Evolutionary conservation across 2,329 filamentous ascomycete genomes (phyloP), one percentile per base, ranked within the genome.

Genomic region (Claviceps capensis): DNA sequence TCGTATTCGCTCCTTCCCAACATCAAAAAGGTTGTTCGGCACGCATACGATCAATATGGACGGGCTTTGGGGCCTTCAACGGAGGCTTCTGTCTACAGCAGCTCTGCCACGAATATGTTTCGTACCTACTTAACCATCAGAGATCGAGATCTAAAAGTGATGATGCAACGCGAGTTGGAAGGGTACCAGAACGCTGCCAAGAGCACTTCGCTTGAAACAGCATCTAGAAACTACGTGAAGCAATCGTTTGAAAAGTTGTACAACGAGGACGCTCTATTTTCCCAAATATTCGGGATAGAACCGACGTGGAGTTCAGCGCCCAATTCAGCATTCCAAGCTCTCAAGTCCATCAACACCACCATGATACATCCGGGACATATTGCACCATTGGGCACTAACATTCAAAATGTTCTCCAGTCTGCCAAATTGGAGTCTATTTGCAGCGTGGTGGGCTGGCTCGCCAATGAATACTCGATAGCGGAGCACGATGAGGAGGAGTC

Each of bases 401-500:
- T 81, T 8, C 77, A 79, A 57, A 60, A 72, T 0, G 69, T 69
- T 3, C 62, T 81, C 11, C 72, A 77, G 37, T 59, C 65, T 0
- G 69, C 69, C 19, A 70, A 76, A 11, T 61, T 82, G 44, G 67
- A 71, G 47, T 72, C 70, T 0, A 69, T 75, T 1, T 82, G 78
- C 63, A 75, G 74, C 47, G 65, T 81, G 5, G 70, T 81, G 1
- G 76, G 76, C 1, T 79, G 78, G 75, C 64, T 81, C 30, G 74
- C 75, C 5, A 75, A 75, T 58, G 78, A 82, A 61, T 81, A 81
- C 52, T 68, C 79, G 11, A 62, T 77, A 23, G 59, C 74, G 3
- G 78, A 81, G 47, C 72, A 72, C 51, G 77, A 81, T n/a, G 77
- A 81, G 36, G 76, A 79, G 19, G 75, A 79, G 47, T 72, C 76